These are phyloP conservation scores for Talaromyces islandicus DNA, from an alignment of 2,329 filamentous ascomycete genomes.

Conservation along the genomic window DNA sequence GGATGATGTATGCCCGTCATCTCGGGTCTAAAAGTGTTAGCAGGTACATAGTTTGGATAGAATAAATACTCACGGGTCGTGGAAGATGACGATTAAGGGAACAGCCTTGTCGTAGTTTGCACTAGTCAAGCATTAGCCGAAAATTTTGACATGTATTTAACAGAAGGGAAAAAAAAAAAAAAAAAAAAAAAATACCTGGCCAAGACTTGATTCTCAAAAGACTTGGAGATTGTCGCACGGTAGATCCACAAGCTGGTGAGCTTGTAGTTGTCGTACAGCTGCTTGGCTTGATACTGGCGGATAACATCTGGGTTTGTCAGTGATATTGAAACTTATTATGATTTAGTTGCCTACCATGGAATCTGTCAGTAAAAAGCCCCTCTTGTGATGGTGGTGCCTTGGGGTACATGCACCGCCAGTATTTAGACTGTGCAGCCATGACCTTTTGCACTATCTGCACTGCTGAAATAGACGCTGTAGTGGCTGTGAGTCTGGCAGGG, in stretches of 20 bases:
- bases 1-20: conserved; percentile 62
- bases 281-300: conserved; percentile 66
- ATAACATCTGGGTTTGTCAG: conserved; percentile 58
- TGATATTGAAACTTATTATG: background rate
- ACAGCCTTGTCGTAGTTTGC: conserved; percentile 60
- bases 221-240: conserved; percentile 63
- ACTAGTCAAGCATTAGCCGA: conserved; percentile 27
- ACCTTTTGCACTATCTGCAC: conserved; percentile 54
- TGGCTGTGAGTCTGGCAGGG: conserved; percentile 55
- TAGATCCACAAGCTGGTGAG: conserved; percentile 81
- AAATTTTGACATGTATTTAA: background rate
- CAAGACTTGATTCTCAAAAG: conserved; percentile 80
- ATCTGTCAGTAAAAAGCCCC: conserved; percentile 42
- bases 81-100: conserved; percentile 77
- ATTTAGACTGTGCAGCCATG: conserved; percentile 54
- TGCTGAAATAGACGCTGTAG: conserved; percentile 45
- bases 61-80: conserved; percentile 66
- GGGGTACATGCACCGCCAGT: conserved; percentile 85
- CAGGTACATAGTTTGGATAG: conserved; percentile 6
- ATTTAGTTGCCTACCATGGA: conserved; percentile 49
- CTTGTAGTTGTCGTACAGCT: conserved; percentile 63
- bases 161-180: no score
- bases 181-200: conserved; percentile 52
- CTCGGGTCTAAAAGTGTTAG: conserved; percentile 53
- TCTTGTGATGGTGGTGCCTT: conserved; percentile 36